These are phyloP conservation scores for Citrullus colocynthis DNA, from an alignment of 306 rosid genomes.

Conservation along the genomic window DNA sequence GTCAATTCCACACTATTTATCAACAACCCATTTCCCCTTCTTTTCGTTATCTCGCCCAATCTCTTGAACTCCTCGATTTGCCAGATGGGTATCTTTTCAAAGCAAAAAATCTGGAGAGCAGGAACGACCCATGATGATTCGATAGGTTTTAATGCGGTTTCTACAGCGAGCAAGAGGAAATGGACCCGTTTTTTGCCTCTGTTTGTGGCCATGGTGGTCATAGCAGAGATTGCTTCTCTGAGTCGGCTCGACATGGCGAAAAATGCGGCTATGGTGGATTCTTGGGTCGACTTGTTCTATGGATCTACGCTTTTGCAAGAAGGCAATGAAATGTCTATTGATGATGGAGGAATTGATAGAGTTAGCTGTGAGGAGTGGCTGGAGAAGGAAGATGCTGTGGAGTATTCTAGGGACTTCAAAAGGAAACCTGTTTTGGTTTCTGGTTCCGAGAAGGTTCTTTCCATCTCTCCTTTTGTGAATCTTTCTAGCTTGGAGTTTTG, in stretches of 20 bases:
- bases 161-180: slow-evolving; percentile 31
- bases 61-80: neutral
- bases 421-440: slow-evolving; percentile 56
- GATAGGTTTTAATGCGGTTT: slow-evolving; percentile 16
- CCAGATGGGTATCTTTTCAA: slow-evolving; percentile 47
- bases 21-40: neutral
- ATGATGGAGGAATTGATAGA: slow-evolving; percentile 21
- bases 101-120: slow-evolving; percentile 46
- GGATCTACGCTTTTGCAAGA: slow-evolving; percentile 17
- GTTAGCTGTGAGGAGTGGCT: slow-evolving; percentile 69
- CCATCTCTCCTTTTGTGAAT: neutral
- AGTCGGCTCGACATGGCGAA: slow-evolving; percentile 65
- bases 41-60: neutral
- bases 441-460: slow-evolving; percentile 67
- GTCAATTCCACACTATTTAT: neutral
- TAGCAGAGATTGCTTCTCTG: slow-evolving; percentile 77
- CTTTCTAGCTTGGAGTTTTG: neutral
- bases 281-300: slow-evolving; percentile 53
- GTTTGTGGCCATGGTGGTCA: slow-evolving; percentile 49
- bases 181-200: slow-evolving; percentile 58
- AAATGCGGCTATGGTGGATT: slow-evolving; percentile 59
- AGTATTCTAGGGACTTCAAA: slow-evolving; percentile 54
- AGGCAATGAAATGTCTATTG: neutral
- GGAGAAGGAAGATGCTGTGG: slow-evolving; percentile 64
- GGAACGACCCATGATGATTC: slow-evolving; percentile 35